A percentile compares a stretch with the other conserved stretches of the same genome.
Evolutionary conservation across 495 filamentous ascomycete genomes (phyloP).

Genomic region (Hypomontagnella submonticulosa): DNA sequence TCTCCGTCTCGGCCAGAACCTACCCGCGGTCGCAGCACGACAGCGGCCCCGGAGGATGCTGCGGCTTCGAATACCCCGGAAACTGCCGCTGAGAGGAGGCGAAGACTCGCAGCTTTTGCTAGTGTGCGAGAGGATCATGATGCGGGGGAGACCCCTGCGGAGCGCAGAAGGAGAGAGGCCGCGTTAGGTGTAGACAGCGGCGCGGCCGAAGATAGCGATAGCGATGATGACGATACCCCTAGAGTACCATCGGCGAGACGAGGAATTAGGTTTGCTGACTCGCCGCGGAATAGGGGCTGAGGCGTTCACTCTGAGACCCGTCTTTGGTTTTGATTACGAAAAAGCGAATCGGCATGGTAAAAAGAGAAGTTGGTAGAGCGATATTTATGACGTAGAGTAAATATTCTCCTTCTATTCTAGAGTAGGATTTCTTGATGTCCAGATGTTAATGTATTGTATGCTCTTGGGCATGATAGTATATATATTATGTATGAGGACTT

Average conservation of each 20-base stretch:
- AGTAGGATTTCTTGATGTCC: slow-evolving; percentile 8
- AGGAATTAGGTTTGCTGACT: slow-evolving; percentile 61
- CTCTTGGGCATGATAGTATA: neutral
- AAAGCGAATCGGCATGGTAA: slow-evolving; percentile 15
- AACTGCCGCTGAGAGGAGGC: slow-evolving; percentile 56
- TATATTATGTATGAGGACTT: slow-evolving; percentile 5
- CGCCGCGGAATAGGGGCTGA: slow-evolving; percentile 44
- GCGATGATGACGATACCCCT: slow-evolving; percentile 69
- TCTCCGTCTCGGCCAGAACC: slow-evolving; percentile 27
- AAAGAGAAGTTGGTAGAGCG: slow-evolving; percentile 7
- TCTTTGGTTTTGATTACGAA: slow-evolving; percentile 18
- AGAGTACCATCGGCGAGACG: slow-evolving; percentile 55
- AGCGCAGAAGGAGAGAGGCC: slow-evolving; percentile 82
- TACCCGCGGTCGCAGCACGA: slow-evolving; percentile 36
- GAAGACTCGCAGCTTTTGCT: slow-evolving; percentile 53
- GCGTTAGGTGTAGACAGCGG: slow-evolving; percentile 73
- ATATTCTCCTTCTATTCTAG: slow-evolving; percentile 20
- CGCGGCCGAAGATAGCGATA: slow-evolving; percentile 66
- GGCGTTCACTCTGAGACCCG: slow-evolving; percentile 4
- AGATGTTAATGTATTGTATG: slow-evolving; percentile 8
- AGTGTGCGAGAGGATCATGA: slow-evolving; percentile 57
- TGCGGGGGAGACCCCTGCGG: slow-evolving; percentile 80
- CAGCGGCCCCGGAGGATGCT: slow-evolving; percentile 20
- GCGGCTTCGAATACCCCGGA: slow-evolving; percentile 47
- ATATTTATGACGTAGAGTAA: slow-evolving; percentile 30